A percentile compares a stretch with the other conserved stretches of the same genome.
Evolutionary conservation across 2,329 filamentous ascomycete species (phyloP).

Genomic region (Sporothrix dimorphospora): DNA sequence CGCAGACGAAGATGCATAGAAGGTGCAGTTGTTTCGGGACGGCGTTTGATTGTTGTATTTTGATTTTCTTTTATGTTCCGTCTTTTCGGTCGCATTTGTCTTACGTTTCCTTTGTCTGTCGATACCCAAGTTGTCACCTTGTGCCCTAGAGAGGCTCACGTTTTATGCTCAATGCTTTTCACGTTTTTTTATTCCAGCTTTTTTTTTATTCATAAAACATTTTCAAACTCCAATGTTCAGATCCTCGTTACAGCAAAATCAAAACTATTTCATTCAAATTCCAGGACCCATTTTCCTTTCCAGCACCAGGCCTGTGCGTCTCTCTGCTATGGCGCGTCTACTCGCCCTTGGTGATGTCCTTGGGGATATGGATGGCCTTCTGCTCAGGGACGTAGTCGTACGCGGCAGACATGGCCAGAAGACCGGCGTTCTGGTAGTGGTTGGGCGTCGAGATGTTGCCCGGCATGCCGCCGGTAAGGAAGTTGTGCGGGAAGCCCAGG

Average conservation of each 20-base stretch:
- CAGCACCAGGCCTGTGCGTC: no score
- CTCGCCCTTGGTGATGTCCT: conserved; percentile 48
- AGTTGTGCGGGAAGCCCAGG: conserved; percentile 66
- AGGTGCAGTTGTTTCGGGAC: background rate
- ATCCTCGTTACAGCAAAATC: no score
- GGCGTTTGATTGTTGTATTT: background rate
- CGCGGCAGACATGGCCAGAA: conserved; percentile 51
- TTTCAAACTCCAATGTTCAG: no score
- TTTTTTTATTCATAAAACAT: background rate
- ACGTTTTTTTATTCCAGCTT: background rate
- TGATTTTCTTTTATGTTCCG: background rate
- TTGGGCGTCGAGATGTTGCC: conserved; percentile 38
- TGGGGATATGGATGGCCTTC: conserved; percentile 49
- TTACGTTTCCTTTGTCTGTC: conserved; percentile 9
- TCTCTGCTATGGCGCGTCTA: background rate
- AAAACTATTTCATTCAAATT: background rate
- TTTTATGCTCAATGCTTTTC: background rate
- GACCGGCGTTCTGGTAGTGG: conserved; percentile 47
- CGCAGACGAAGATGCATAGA: conserved; percentile 32
- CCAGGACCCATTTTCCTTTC: background rate
- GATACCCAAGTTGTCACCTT: conserved; percentile 13
- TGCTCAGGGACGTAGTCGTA: conserved; percentile 54
- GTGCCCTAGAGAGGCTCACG: no score
- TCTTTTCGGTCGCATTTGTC: background rate
- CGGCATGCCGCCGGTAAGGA: conserved; percentile 52